These are phyloP conservation scores for Cystofilobasidium bisporidii DNA, from an alignment of 768 basidiomycete species.

Conservation along the genomic window DNA sequence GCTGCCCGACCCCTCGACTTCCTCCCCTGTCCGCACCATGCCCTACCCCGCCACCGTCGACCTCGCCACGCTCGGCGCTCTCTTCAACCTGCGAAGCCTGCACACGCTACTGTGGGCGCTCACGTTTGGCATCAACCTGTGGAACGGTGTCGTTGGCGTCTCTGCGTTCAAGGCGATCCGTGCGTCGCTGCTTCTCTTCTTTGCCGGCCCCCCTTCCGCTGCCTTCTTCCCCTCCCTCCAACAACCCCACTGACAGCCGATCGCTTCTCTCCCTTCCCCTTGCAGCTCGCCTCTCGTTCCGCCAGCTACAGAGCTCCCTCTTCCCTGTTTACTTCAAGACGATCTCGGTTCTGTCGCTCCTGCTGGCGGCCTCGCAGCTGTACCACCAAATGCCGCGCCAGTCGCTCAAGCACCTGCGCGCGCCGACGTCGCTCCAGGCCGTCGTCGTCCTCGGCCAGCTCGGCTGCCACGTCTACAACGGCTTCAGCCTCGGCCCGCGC, in stretches of 20 bases:
- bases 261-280: neutral
- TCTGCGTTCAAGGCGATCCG: constrained; percentile 1
- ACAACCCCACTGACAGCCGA: neutral
- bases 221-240: neutral
- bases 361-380: constrained; percentile 31
- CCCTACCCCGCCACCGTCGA: constrained; percentile 6
- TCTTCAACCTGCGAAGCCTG: neutral
- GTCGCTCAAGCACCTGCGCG: constrained; percentile 41
- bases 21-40: neutral
- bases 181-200: too few relatives aligned
- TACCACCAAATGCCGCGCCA: constrained; percentile 51
- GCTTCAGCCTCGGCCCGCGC: constrained; percentile 60
- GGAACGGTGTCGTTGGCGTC: constrained; percentile 3
- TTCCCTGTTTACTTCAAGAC: constrained; percentile 11
- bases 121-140: neutral
- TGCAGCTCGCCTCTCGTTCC: constrained; percentile 7
- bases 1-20: neutral
- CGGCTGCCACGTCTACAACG: constrained; percentile 51
- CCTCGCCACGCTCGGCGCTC: neutral
- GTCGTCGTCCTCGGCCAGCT: constrained; percentile 31
- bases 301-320: neutral
- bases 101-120: neutral
- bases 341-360: neutral
- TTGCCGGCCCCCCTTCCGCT: too few relatives aligned
- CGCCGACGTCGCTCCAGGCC: constrained; percentile 34